A percentile compares a stretch with the other conserved stretches of the same genome.
These are phyloP conservation scores for Sutorius australiensis DNA, from an alignment of 768 basidiomycete genomes.

Conservation along the genomic window DNA sequence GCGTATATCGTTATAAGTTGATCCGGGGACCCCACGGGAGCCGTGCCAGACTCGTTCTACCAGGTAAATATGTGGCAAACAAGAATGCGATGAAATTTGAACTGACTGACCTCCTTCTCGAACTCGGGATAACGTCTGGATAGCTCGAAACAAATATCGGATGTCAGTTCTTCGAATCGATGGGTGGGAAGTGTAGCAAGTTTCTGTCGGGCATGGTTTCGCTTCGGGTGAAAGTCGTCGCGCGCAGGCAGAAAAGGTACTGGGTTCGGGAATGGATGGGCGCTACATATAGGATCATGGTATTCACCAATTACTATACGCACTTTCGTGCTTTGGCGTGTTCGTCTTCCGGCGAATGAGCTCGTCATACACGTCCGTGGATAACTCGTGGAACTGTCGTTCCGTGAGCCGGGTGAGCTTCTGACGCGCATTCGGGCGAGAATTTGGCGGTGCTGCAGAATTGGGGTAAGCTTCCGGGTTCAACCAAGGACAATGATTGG, in stretches of 20 bases:
- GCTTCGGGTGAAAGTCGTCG: conserved; percentile 95
- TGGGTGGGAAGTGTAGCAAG: conserved; percentile 85
- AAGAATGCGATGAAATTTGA: background rate
- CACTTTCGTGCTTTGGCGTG: conserved; percentile 62
- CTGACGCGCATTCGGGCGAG: conserved; percentile 76
- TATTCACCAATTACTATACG: conserved; percentile 15
- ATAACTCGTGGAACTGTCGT: conserved; percentile 96
- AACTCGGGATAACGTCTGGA: conserved; percentile 94
- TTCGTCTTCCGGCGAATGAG: conserved; percentile 74
- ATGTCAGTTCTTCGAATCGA: conserved; percentile 91
- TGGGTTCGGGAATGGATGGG: conserved; percentile 30
- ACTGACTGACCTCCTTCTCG: conserved; percentile 68
- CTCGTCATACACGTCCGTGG: conserved; percentile 98
- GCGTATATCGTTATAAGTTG: conserved; percentile 70
- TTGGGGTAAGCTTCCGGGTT: background rate
- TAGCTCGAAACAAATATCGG: conserved; percentile 94
- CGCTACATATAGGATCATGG: conserved; percentile 1
- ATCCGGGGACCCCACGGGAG: conserved; percentile 44
- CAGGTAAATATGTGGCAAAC: background rate
- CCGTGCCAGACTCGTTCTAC: conserved; percentile 24
- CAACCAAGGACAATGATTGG: background rate
- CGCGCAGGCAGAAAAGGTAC: conserved; percentile 89
- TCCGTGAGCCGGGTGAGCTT: conserved; percentile 93
- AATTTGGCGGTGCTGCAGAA: conserved; percentile 63
- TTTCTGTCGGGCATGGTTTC: conserved; percentile 97